phyloP scores from a whole-genome alignment of 345 rosid species.

The Euclidium syriacum region DNA sequence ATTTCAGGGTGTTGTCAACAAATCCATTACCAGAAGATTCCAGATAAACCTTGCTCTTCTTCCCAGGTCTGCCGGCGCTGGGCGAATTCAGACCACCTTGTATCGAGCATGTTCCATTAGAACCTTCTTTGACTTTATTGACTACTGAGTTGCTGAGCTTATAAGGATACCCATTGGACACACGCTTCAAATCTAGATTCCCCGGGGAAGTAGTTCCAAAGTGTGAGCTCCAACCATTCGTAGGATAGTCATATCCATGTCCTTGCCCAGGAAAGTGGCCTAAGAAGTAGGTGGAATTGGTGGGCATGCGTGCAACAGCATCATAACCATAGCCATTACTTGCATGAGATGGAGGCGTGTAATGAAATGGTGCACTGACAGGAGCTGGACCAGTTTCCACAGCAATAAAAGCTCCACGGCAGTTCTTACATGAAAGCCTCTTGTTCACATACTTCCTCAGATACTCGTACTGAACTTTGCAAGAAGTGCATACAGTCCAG shows the following conservation, averaged over 20 bases:
- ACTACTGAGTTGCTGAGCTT: slow-evolving; percentile 48
- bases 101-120: slow-evolving; percentile 45
- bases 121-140: slow-evolving; percentile 42
- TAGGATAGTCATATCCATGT: slow-evolving; percentile 70
- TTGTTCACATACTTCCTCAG: slow-evolving; percentile 92
- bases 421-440: slow-evolving; percentile 97
- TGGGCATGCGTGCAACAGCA: slow-evolving; percentile 61
- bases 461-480: slow-evolving; percentile 98
- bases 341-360: slow-evolving; percentile 46
- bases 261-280: slow-evolving; percentile 76
- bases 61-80: slow-evolving; percentile 47
- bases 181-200: slow-evolving; percentile 49
- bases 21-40: slow-evolving; percentile 51
- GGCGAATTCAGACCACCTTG: slow-evolving; percentile 18
- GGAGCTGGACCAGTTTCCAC: slow-evolving; percentile 87
- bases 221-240: slow-evolving; percentile 65
- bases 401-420: slow-evolving; percentile 88
- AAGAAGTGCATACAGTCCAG: slow-evolving; percentile 98
- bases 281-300: slow-evolving; percentile 50
- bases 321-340: slow-evolving; percentile 65
- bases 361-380: slow-evolving; percentile 69
- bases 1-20: slow-evolving; percentile 49
- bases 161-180: slow-evolving; percentile 47
- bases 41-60: slow-evolving; percentile 63
- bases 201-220: slow-evolving; percentile 57